Percentiles rank a stretch among this genome's conserved stretches.
Evolutionary conservation across 495 filamentous ascomycete species (phyloP).

Genomic region (Terfezia claveryi): DNA sequence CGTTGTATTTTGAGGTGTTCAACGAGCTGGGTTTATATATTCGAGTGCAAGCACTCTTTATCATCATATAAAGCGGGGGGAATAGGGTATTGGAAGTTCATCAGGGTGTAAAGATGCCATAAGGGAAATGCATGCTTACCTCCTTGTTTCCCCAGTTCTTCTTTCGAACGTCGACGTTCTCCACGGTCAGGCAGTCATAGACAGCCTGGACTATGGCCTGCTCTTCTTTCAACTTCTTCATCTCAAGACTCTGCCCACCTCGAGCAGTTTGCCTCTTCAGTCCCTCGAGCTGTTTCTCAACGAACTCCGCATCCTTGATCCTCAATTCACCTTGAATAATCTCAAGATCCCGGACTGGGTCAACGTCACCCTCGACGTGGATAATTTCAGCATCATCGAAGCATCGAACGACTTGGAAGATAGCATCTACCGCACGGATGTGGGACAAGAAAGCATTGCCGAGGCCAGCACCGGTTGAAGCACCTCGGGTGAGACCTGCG

Average conservation of each 20-base stretch:
- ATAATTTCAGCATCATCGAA: constrained; percentile 99
- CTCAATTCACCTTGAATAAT: constrained; percentile 95
- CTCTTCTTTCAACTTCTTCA: constrained; percentile 93
- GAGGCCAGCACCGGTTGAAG: constrained; percentile 90
- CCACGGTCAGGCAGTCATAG: constrained; percentile 49
- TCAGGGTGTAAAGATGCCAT: not conserved
- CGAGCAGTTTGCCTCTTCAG: constrained; percentile 79
- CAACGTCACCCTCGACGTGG: constrained; percentile 96
- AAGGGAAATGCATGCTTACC: constrained; percentile 36
- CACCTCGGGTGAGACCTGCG: constrained; percentile 85
- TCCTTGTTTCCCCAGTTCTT: constrained; percentile 82
- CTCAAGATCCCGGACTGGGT: constrained; percentile 76
- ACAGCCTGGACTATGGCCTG: constrained; percentile 82
- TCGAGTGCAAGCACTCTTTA: constrained; percentile 87
- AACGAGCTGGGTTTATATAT: constrained; percentile 95
- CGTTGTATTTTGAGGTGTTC: constrained; percentile 52
- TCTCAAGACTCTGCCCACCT: constrained; percentile 89
- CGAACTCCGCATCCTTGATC: constrained; percentile 97
- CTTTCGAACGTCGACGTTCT: constrained; percentile 77
- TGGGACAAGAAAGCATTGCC: constrained; percentile 97
- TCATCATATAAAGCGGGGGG: constrained; percentile 52
- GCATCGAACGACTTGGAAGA: constrained; percentile 96
- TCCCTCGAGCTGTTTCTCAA: constrained; percentile 77
- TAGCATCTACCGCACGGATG: constrained; percentile 97
- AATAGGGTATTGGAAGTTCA: not conserved